Conservation (phyloP, 768 basidiomycete genomes). For the Hydnomerulius pinastri region DNA sequence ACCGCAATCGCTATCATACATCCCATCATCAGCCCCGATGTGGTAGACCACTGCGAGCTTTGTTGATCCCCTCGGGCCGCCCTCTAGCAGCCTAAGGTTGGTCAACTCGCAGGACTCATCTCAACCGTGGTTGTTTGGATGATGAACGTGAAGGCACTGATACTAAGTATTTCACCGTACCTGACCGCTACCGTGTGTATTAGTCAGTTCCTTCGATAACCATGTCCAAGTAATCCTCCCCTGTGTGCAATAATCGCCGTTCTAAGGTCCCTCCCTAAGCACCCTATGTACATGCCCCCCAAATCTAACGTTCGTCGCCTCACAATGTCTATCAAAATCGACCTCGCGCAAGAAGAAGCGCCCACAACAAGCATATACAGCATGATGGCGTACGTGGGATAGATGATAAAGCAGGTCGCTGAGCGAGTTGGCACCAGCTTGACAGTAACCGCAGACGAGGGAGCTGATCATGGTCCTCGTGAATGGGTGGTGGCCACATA, state of each 20-base stretch:
- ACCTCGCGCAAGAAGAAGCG: constrained; percentile 26
- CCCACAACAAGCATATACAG: constrained; percentile 29
- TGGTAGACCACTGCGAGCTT: no score
- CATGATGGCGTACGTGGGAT: constrained; percentile 16
- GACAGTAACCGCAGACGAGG: constrained; percentile 28
- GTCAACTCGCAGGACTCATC: no score
- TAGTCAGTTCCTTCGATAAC: no score
- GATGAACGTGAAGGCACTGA: no score
- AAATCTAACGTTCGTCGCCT: background rate
- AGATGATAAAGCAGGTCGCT: constrained; percentile 29
- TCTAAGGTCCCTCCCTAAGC: background rate
- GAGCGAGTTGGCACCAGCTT: constrained; percentile 20
- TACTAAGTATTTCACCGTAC: no score
- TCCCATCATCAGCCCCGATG: no score
- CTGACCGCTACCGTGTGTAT: no score
- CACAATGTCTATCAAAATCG: constrained; percentile 23
- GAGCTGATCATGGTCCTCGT: constrained; percentile 22
- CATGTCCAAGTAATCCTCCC: background rate
- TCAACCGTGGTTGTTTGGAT: no score
- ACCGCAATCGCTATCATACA: no score
- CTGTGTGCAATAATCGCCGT: background rate
- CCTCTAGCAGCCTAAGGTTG: no score
- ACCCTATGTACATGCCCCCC: constrained; percentile 3
- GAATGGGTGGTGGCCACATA: constrained; percentile 22
- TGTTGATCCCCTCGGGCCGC: no score